Evolutionary conservation across 768 basidiomycete species (phyloP), one percentile per base, ranked within the genome.

Genomic region (Cubamyces sp.): DNA sequence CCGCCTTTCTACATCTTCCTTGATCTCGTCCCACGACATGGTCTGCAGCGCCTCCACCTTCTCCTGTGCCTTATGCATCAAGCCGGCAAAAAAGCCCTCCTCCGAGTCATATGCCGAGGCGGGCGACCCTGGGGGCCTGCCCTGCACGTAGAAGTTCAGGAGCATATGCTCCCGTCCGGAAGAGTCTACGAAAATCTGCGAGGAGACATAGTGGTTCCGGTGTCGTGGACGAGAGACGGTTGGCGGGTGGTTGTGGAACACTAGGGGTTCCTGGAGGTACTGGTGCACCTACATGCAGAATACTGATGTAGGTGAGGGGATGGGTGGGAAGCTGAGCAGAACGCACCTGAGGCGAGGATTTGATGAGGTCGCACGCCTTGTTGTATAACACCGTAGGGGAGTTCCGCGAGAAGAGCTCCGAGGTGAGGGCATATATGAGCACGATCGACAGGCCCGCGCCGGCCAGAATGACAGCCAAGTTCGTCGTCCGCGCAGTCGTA

Each of bases 331-430:
- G 15, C 19, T 26, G 8, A 9, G 23, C 39, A 39, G 14, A 70
- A 70, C 79, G 43, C 63, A 85, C 83, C 70, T 73, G 74, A 19
- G 75, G 71, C 3, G 84, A 85, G 0, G 71, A 70, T 61, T 80
- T 78, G 57, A 85, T 82, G 54, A 75, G 76, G 30, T 82, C 75
- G 69, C 84, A 85, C 25, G 83, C 80, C 41, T 83, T 79, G 43
- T 83, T 83, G 69, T 92, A 92, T 34, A 94, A 75, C 26, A 91
- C 90, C 4, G 92, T 92, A 5, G 92, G 90, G 26, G 91, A 93
- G 71, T 94, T 94, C 71, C 83, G 86, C n/a, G 92, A 92, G 73
- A 93, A 92, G 7, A 94, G 78, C 70, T 94, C 92, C 7, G 92
- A 88, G 16, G 88, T 87, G 34, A 94, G 80, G 21, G 90, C 90